Base-by-base conservation (phyloP, 257 asterid species). In the Cruciata laevipes region DNA sequence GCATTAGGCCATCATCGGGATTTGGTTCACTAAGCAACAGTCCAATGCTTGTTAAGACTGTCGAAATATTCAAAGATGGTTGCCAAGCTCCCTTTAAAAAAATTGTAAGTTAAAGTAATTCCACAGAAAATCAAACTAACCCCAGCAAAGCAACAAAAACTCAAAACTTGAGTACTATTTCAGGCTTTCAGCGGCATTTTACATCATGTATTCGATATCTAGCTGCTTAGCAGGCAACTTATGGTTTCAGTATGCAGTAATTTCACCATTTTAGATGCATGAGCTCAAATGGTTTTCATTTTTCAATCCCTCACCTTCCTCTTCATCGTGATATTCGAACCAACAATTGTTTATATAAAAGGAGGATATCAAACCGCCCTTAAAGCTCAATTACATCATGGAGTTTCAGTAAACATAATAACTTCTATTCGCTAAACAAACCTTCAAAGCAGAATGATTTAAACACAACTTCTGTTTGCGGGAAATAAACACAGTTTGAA, bases 1-100 rank as follows among this genome's bases (percentile, higher is more conserved):
- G 88, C 97, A 88, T 90, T 73, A 90, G 85, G 61, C 97, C 95
- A 78, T 90, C 97, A 68, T 90, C 97, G 37, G 96, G 97, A 78
- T 90, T 90, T 62, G 97, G 97, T 72, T 90, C 97, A 73, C 82
- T 80, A 51, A 88, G 79, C 67, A 90, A 73, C 71, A 86, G 83
- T n/a, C 96, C 87, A 58, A 90, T 84, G 84, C 97, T 82, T 65
- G 91, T 84, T 71, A 90, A 73, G 72, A 88, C 84, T 52, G 96
- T 84, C 68, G 97, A 90, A 83, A 90, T 83, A 73, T 88, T 88
- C 85, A 88, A 79, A 75, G 97, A 90, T 69, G 96, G 97, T 74
- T 86, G 96, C 97, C 97, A 90, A 7, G 93, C 81, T 65, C 97
- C 97, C 97, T 90, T 87, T 64, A 55, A 68, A 66, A 44, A 3